Evolutionary conservation across 2,329 filamentous ascomycete genomes (phyloP), one percentile per base, ranked within the genome.

Genomic region (Colletotrichum lini): DNA sequence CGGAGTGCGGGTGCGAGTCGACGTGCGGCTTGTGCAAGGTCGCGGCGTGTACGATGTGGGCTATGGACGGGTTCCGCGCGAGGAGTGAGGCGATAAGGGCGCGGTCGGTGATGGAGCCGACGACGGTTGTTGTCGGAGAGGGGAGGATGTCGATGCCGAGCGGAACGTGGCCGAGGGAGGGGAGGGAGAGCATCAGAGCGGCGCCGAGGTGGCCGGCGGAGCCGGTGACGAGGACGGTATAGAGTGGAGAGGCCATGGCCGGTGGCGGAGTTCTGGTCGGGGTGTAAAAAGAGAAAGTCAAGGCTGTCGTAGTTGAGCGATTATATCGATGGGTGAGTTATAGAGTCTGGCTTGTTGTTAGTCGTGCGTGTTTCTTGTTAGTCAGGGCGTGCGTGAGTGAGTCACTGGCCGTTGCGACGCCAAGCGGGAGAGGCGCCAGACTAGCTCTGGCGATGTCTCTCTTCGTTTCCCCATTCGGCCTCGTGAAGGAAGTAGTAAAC

Each of bases 11-110:
- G 76, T 86, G 84, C 7, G 79, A 84, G n/a, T 75, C 78, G 7
- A 86, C 77, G 72, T 86, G 84, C 0, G 84, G 84, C 57, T 86
- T 86, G 78, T 86, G 84, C 0, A 86, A 80, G 15, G 84, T 83
- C 0, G 84, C 84, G 0, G 82, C 78, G 75, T 86, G 83, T 40
- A 86, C 74, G n/a, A 86, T 74, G 64, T 85, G 82, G 10, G 73
- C 74, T 64, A 85, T 81, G 1, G 78, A 62, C 0, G 75, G 74
- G 69, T 82, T 74, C 1, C 75, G 47, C 0, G 73, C 38, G 52
- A 85, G 74, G 10, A 85, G 50, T 2, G 69, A 72, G 2, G 73
- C 56, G 40, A 86, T 65, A 15, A 84, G 77, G 4, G 65, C 58
- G 0, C 78, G 76, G 73, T 86, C 80, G 18, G 77, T 75, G 72